A percentile compares a stretch with the other conserved stretches of the same genome.
These are phyloP conservation scores for Ophiosphaerella herpotricha DNA, from an alignment of 2,329 filamentous ascomycete genomes.

Conservation along the genomic window DNA sequence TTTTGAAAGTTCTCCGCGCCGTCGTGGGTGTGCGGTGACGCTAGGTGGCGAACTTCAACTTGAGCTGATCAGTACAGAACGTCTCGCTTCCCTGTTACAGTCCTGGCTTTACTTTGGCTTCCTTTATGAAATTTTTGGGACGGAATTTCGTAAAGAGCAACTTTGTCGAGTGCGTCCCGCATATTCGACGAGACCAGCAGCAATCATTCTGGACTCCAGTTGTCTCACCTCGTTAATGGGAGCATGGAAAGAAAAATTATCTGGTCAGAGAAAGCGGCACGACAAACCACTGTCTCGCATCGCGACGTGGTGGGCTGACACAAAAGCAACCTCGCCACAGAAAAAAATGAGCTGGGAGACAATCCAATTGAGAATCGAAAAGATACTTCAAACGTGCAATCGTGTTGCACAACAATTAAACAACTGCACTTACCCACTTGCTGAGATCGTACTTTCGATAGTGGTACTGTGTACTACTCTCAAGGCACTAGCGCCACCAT, in stretches of 20 bases:
- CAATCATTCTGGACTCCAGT: neutral
- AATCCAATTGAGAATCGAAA: neutral
- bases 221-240: neutral
- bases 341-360: too few relatives aligned
- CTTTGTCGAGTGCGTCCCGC: neutral
- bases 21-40: neutral
- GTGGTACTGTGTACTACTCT: neutral
- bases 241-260: neutral
- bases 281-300: neutral
- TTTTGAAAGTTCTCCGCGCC: neutral
- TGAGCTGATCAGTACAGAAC: neutral
- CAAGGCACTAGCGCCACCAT: too few relatives aligned
- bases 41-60: neutral
- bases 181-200: neutral
- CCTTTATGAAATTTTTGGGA: neutral
- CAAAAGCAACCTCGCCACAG: too few relatives aligned
- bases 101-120: conserved; percentile 4
- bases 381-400: too few relatives aligned
- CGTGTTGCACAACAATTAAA: too few relatives aligned
- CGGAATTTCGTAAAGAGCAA: neutral
- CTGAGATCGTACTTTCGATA: too few relatives aligned
- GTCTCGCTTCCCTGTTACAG: conserved; percentile 1
- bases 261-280: neutral
- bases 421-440: too few relatives aligned
- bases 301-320: too few relatives aligned